Conservation (phyloP, 805 yeast species). For the Tetrapisispora arboricola region DNA sequence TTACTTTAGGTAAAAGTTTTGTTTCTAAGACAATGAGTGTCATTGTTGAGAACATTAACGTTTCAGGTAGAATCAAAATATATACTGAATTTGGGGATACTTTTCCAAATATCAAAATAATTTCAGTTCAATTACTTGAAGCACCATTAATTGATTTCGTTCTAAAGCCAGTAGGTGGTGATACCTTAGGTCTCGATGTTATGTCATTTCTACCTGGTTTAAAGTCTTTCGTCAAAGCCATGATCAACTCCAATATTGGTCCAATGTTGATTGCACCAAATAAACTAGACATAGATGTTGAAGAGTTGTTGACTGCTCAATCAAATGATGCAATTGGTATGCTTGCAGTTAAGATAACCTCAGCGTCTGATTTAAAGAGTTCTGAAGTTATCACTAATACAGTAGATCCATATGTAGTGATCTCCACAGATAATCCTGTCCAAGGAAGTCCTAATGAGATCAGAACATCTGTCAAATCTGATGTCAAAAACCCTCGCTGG, state of each 20-base stretch:
- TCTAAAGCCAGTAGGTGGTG: slow-evolving; percentile 82
- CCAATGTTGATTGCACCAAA: slow-evolving; percentile 81
- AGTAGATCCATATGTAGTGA: slow-evolving; percentile 49
- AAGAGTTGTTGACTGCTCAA: slow-evolving; percentile 54
- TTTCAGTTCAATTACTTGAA: slow-evolving; percentile 62
- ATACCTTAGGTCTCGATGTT: slow-evolving; percentile 73
- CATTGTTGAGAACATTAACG: slow-evolving; percentile 70
- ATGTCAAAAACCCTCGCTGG: slow-evolving; percentile 50
- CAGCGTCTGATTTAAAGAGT: slow-evolving; percentile 40
- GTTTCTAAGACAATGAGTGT: slow-evolving; percentile 70
- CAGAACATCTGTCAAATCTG: slow-evolving; percentile 48
- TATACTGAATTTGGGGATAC: slow-evolving; percentile 49
- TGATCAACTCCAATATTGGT: slow-evolving; percentile 59
- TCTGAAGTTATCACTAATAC: slow-evolving; percentile 32
- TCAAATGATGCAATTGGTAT: slow-evolving; percentile 63
- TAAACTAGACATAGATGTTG: slow-evolving; percentile 64
- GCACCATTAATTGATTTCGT: slow-evolving; percentile 72
- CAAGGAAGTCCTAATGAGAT: slow-evolving; percentile 33
- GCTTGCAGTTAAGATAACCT: slow-evolving; percentile 50
- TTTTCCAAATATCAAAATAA: slow-evolving; percentile 71
- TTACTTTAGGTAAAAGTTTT: slow-evolving; percentile 71
- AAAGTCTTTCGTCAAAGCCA: slow-evolving; percentile 55
- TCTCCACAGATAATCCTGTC: slow-evolving; percentile 35
- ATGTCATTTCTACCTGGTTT: slow-evolving; percentile 80
- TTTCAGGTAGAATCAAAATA: slow-evolving; percentile 58